Percentiles rank a stretch among this genome's conserved stretches.
Conservation (phyloP, 768 basidiomycete species). For the Omphalotus guepiniiformis region DNA sequence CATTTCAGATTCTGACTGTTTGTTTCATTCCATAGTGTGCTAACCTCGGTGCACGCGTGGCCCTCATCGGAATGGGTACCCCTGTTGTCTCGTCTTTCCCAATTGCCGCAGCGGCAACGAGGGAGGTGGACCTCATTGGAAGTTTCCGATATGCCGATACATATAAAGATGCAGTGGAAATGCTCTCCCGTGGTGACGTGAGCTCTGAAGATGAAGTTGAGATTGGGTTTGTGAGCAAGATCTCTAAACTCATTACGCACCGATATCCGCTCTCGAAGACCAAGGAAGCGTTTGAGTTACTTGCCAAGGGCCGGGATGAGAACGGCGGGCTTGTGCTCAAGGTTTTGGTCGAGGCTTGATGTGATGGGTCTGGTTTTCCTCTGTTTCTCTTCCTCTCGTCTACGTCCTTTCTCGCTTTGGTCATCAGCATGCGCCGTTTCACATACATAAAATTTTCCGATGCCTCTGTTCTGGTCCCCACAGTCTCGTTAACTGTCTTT, state of each 20-base stretch:
- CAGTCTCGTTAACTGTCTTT: no score
- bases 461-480: no score
- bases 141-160: constrained; percentile 91
- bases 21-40: constrained; percentile 53
- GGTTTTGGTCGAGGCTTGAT: constrained; percentile 66
- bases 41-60: constrained; percentile 80
- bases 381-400: not conserved
- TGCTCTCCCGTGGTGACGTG: constrained; percentile 39
- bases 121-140: constrained; percentile 91
- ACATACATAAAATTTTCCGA: no score
- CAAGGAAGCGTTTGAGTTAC: constrained; percentile 75
- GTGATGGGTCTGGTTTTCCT: constrained; percentile 4
- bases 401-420: no score
- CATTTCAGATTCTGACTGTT: constrained; percentile 9
- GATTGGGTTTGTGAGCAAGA: constrained; percentile 2
- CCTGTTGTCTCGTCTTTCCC: constrained; percentile 70
- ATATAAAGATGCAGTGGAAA: constrained; percentile 78
- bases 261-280: constrained; percentile 63
- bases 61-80: constrained; percentile 96
- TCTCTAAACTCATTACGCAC: constrained; percentile 69
- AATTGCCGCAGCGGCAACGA: constrained; percentile 73
- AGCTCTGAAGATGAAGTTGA: not conserved
- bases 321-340: constrained; percentile 83
- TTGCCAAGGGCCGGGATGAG: constrained; percentile 74
- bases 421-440: no score